Conservation (phyloP, 73 alveolate genomes). For the Paramecium tetraurelia region DNA sequence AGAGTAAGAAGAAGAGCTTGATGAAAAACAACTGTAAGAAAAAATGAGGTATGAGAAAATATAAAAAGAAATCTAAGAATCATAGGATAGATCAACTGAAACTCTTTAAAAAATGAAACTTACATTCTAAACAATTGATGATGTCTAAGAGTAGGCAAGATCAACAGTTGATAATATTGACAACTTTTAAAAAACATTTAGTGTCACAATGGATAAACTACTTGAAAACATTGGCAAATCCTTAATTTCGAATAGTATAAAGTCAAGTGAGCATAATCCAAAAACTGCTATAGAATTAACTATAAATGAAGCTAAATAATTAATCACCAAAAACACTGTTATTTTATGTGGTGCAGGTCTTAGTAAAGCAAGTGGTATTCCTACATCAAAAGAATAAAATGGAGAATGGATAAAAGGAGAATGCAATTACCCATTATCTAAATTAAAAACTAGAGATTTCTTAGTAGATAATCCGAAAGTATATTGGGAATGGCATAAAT, state of each 20-base stretch:
- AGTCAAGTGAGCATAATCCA: neutral
- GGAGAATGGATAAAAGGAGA: slow-evolving; percentile 73
- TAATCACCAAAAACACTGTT: slow-evolving; percentile 18
- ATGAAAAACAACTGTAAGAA: neutral
- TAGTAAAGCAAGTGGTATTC: slow-evolving; percentile 81
- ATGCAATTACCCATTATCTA: slow-evolving; percentile 23
- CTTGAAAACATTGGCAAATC: neutral
- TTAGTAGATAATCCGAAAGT: slow-evolving; percentile 58
- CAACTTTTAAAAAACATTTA: slow-evolving; percentile 2
- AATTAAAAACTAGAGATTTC: slow-evolving; percentile 59
- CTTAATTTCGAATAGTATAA: neutral
- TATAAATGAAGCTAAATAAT: neutral
- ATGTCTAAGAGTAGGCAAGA: neutral
- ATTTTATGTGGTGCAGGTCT: slow-evolving; percentile 80
- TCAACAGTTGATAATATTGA: neutral
- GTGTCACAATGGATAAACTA: neutral
- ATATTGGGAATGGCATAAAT: slow-evolving; percentile 79
- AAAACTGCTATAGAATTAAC: neutral
- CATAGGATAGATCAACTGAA: neutral
- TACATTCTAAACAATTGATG: neutral
- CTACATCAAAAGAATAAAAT: slow-evolving; percentile 76
- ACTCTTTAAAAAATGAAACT: neutral
- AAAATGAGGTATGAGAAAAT: neutral
- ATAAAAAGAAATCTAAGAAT: neutral
- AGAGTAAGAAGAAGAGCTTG: neutral